Evolutionary conservation across 2,329 filamentous ascomycete species (phyloP), one percentile per base, ranked within the genome.

Genomic region (Diplodia mutila): DNA sequence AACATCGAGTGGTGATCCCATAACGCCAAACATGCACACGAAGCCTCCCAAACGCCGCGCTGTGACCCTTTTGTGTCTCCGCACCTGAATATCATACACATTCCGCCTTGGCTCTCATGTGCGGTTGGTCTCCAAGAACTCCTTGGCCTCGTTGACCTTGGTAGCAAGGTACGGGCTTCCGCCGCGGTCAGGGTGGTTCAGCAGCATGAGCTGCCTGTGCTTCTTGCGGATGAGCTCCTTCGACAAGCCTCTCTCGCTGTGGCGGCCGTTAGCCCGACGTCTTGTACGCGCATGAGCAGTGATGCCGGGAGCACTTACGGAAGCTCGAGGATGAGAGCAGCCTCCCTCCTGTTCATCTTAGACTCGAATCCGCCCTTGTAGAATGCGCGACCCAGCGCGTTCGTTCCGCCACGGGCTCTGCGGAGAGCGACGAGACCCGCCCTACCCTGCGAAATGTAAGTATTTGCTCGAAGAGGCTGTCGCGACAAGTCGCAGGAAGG

Each of bases 301-400:
- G 29, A 29, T 7, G 29, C n/a, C n/a, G n/a, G 29, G 9, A 32
- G 29, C 29, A 82, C 85, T 68, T 88, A 97, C 94, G 89, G 92
- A 69, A 98, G 89, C 71, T 95, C 91, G 59, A 99, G 83, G 69
- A 99, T 97, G 73, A 99, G 82, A 4, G 93, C 86, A 25, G 95
- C 95, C 82, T 99, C 95, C 79, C 91, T 89, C 79, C 91, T 88
- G 79, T 89, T 97, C 94, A 99, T 99, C 81, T 91, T 91, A 69
- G 89, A 85, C 83, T 99, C 95, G 78, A 99, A 99, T n/a, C 95
- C 95, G 73, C 95, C 95, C 82, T 98, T 99, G 86, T 97, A 98
- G 78, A 93, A 99, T 51, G 93, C 89, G 80, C 94, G 93, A 74
- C 95, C 95, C 73, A 97, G 83, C 42, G 91, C 90, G 72, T 91